Conservation (phyloP, 192 early-diverging fungal species). For the Gorgonomyces haynaldii region DNA sequence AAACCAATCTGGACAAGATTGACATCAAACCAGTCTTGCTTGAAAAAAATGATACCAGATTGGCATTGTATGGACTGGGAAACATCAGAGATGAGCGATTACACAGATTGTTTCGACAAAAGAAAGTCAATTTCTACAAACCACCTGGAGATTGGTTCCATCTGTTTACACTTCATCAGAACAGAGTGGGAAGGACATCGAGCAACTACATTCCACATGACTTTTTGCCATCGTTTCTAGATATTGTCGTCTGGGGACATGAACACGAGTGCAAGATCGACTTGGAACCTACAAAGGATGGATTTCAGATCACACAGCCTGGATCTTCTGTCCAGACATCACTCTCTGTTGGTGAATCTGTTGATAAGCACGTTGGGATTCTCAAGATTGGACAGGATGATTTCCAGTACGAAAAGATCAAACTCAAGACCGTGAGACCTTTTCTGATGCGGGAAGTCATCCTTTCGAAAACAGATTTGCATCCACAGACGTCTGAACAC, state of each 20-base stretch:
- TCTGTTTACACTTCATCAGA: constrained; percentile 86
- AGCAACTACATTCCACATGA: constrained; percentile 80
- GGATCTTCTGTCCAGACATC: constrained; percentile 89
- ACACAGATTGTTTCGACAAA: constrained; percentile 58
- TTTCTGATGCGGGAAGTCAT: constrained; percentile 67
- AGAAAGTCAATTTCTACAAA: constrained; percentile 61
- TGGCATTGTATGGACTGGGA: constrained; percentile 84
- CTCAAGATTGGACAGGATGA: constrained; percentile 53
- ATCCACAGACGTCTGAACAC: constrained; percentile 44
- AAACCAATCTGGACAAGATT: constrained; percentile 60
- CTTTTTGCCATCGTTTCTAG: constrained; percentile 66
- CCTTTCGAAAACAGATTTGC: constrained; percentile 32
- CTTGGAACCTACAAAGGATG: constrained; percentile 49
- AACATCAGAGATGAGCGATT: constrained; percentile 87
- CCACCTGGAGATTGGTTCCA: constrained; percentile 80
- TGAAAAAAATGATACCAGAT: constrained; percentile 58
- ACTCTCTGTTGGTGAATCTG: constrained; percentile 71
- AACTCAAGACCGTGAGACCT: constrained; percentile 71
- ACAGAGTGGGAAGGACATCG: constrained; percentile 65
- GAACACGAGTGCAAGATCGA: constrained; percentile 91
- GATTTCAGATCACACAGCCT: constrained; percentile 78
- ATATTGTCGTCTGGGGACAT: constrained; percentile 90
- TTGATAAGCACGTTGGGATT: constrained; percentile 35
- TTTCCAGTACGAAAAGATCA: constrained; percentile 64
- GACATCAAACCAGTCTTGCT: constrained; percentile 69